A percentile compares a stretch with the other conserved stretches of the same genome.
Conservation (phyloP, 2,329 filamentous ascomycete genomes). For the Cladosporium halotolerans region DNA sequence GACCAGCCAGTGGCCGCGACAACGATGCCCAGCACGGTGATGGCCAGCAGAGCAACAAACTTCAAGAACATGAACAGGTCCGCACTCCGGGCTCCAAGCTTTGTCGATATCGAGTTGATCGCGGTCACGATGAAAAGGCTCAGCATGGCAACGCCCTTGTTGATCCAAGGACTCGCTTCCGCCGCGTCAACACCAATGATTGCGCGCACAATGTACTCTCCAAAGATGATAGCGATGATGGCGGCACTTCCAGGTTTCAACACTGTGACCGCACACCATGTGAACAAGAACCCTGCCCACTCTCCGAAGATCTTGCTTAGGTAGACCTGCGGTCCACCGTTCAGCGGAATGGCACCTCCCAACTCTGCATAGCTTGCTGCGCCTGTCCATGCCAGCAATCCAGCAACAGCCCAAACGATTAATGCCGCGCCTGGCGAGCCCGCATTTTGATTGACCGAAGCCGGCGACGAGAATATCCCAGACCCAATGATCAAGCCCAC, state of each 20-base stretch:
- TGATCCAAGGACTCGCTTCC: constrained; percentile 76
- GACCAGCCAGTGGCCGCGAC: constrained; percentile 83
- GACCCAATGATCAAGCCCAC: constrained; percentile 92
- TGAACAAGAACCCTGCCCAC: constrained; percentile 86
- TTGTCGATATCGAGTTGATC: constrained; percentile 86
- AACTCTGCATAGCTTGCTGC: constrained; percentile 93
- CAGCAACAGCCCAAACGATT: constrained; percentile 86
- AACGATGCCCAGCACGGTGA: constrained; percentile 81
- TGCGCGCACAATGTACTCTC: constrained; percentile 89
- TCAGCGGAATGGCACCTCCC: constrained; percentile 89
- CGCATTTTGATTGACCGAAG: constrained; percentile 84
- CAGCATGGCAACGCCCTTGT: constrained; percentile 75
- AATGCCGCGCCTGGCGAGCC: constrained; percentile 86
- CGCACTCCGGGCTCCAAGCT: constrained; percentile 76
- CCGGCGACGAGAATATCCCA: constrained; percentile 91
- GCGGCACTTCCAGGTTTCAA: constrained; percentile 89
- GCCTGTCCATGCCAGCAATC: constrained; percentile 92
- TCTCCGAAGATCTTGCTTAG: constrained; percentile 95
- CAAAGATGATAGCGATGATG: constrained; percentile 96
- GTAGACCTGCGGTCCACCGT: constrained; percentile 90
- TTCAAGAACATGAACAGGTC: constrained; percentile 97
- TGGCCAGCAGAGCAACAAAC: constrained; percentile 79
- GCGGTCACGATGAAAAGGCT: constrained; percentile 72
- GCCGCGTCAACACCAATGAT: constrained; percentile 80
- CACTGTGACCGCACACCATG: constrained; percentile 91